Evolutionary conservation across 1,139 yeast genomes (phyloP).

Genomic region (Lodderomyces orthopsilosis): DNA sequence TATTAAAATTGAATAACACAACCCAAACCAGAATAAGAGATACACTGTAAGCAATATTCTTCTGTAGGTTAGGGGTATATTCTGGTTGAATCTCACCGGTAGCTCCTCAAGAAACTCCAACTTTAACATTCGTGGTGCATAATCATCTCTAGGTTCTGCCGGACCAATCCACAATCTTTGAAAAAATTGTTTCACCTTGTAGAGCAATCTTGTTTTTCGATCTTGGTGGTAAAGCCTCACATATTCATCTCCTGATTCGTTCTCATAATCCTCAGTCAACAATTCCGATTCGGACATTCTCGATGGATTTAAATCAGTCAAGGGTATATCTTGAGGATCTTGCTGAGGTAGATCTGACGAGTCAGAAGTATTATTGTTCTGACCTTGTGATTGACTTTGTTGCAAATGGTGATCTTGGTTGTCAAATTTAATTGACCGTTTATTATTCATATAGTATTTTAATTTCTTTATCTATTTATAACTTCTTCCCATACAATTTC

Average conservation of each 20-base stretch:
- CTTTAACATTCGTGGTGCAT: conserved; percentile 34
- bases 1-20: conserved; percentile 26
- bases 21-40: conserved; percentile 33
- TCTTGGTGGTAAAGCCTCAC: neutral
- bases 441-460: neutral
- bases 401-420: neutral
- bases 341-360: neutral
- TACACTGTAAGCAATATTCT: conserved; percentile 34
- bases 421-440: neutral
- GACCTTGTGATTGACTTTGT: neutral
- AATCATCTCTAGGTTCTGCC: conserved; percentile 41
- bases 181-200: conserved; percentile 8
- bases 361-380: neutral
- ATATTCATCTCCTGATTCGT: neutral
- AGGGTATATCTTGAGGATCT: neutral
- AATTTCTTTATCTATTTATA: neutral
- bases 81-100: conserved; percentile 37
- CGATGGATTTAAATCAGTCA: neutral
- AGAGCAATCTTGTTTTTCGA: neutral
- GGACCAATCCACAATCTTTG: conserved; percentile 53
- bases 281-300: conserved; percentile 1
- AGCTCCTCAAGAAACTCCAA: conserved; percentile 37
- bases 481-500: no score
- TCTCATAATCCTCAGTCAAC: neutral
- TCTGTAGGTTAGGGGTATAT: conserved; percentile 27